Percentiles rank a stretch among this genome's conserved stretches.
Evolutionary conservation across 331 rosid species (phyloP).

Genomic region (Saraca asoca): DNA sequence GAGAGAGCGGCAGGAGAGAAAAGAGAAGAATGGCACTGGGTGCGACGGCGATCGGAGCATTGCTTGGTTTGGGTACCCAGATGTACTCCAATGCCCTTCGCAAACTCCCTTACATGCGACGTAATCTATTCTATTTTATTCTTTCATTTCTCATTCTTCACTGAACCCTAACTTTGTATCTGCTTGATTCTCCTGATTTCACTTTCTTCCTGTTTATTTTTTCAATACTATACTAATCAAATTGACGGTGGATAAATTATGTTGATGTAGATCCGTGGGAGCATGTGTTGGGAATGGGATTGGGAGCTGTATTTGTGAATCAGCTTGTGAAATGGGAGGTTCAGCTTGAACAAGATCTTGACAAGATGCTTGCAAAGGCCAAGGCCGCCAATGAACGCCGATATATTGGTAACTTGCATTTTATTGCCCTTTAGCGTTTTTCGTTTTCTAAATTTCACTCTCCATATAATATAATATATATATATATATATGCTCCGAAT

Average conservation of each 20-base stretch:
- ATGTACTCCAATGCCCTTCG: slow-evolving; percentile 97
- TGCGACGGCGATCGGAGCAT: slow-evolving; percentile 83
- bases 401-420: slow-evolving; percentile 55
- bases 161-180: not conserved
- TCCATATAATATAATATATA: not conserved
- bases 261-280: slow-evolving; percentile 85
- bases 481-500: not conserved
- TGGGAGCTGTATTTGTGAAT: slow-evolving; percentile 69
- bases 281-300: slow-evolving; percentile 81
- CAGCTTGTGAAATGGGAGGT: slow-evolving; percentile 84
- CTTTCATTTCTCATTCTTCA: not conserved
- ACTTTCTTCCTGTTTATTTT: not conserved
- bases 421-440: not conserved
- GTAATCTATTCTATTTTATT: slow-evolving; percentile 37
- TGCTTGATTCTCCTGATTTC: slow-evolving; percentile 18
- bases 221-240: not conserved
- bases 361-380: slow-evolving; percentile 84
- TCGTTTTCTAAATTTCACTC: not conserved
- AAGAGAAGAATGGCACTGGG: slow-evolving; percentile 57
- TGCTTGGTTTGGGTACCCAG: slow-evolving; percentile 82
- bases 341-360: slow-evolving; percentile 68
- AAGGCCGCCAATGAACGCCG: slow-evolving; percentile 97
- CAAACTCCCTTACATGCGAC: slow-evolving; percentile 96
- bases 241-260: too few species aligned
- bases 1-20: not conserved